phyloP scores from a whole-genome alignment of 495 filamentous ascomycete genomes.

The Annulohypoxylon stygium region DNA sequence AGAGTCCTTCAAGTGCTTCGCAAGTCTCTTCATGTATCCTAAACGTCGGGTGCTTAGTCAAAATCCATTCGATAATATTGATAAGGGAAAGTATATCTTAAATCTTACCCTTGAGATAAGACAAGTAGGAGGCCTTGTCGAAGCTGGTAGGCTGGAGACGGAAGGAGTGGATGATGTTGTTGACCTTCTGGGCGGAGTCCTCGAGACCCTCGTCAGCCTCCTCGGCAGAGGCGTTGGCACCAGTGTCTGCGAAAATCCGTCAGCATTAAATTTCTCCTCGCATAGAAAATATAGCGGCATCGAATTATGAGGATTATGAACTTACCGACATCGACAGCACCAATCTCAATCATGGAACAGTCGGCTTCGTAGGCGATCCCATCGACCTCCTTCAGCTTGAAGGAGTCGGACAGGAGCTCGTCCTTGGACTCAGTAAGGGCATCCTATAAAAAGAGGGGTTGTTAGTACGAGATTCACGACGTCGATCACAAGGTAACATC shows the following conservation, averaged over 20 bases:
- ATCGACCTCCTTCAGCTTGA: conserved; percentile 79
- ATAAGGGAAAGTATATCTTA: neutral
- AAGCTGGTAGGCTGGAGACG: conserved; percentile 80
- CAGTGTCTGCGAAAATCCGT: conserved; percentile 72
- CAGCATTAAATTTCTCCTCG: neutral
- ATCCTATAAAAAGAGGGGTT: conserved; percentile 70
- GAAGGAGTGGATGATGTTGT: conserved; percentile 95
- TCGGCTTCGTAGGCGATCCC: conserved; percentile 86
- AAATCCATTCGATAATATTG: conserved; percentile 4
- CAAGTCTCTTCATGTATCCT: conserved; percentile 94
- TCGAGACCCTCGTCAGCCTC: conserved; percentile 80
- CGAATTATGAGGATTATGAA: conserved; percentile 27
- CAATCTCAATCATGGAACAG: conserved; percentile 86
- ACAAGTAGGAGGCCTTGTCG: conserved; percentile 86
- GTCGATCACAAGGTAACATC: neutral
- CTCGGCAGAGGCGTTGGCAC: conserved; percentile 97
- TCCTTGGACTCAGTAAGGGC: conserved; percentile 78
- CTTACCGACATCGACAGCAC: conserved; percentile 79
- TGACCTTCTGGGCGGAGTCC: conserved; percentile 79
- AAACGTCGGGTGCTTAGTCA: conserved; percentile 19
- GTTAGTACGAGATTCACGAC: conserved; percentile 32
- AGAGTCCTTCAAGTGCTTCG: conserved; percentile 72
- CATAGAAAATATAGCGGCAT: conserved; percentile 21
- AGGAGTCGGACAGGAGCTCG: conserved; percentile 97
- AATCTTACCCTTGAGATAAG: conserved; percentile 82